Evolutionary conservation across 2,329 filamentous ascomycete genomes (phyloP), one percentile per base, ranked within the genome.

Genomic region (Cladosporium sp.): DNA sequence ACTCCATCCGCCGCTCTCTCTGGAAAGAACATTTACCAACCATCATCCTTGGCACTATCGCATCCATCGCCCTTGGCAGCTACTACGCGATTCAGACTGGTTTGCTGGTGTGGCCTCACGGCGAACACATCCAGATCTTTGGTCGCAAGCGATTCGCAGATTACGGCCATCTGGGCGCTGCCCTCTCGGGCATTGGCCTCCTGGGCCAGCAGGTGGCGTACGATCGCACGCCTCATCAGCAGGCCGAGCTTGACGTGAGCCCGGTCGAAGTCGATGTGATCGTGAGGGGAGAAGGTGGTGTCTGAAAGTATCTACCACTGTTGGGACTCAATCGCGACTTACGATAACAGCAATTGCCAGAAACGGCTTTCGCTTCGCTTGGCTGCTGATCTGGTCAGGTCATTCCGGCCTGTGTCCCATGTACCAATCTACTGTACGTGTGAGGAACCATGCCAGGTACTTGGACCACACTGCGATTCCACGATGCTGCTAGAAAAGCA

Each of bases 141-240:
- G 76, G 76, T 21, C 69, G 72, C 10, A 76, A 70, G 63, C 69
- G 73, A 13, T 67, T 76, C 6, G 58, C 71, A 2, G 76, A 77
- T 58, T 76, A 74, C 57, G 76, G 75, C 5, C 72, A 75, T 65
- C 69, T 76, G 13, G 76, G 75, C 14, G 73, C 73, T 58, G 74
- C 75, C 18, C 65, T 77, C 34, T 72, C 74, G n/a, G 74, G 72
- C 21, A 58, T 75, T 14, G 68, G 58, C 26, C 57, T 73, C 14
- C 49, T 75, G n/a, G 65, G 70, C 13, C 62, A 66, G 26, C 68
- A 70, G 43, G 58, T 64, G n/a, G 18, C 21, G 21, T 51, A 30
- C 14, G 58, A 51, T 2, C 30, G 46, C 5, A 11, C 59, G 2
- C 48, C 51, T 18, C 34, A 54, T 28, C 60, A 63, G 26, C 60